Conservation (phyloP, 768 basidiomycete species). For the Vishniacozyma victoriae region DNA sequence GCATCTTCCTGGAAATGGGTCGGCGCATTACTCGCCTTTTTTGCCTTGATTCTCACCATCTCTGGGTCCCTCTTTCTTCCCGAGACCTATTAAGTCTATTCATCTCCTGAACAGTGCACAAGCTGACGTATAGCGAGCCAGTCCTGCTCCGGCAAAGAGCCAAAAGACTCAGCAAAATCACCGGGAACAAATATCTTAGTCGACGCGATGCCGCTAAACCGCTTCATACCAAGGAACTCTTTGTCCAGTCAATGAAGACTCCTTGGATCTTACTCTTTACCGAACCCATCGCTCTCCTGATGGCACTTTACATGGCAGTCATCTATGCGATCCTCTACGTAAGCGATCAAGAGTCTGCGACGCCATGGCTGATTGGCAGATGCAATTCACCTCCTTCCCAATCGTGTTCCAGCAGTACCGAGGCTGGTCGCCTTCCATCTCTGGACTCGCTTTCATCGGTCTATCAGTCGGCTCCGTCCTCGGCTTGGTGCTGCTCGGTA, state of each 20-base stretch:
- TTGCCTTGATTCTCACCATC: constrained; percentile 26
- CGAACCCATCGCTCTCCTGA: constrained; percentile 41
- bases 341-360: not conserved
- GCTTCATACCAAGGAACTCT: constrained; percentile 22
- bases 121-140: too few species aligned
- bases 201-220: constrained; percentile 25
- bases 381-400: too few species aligned
- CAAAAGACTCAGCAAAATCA: constrained; percentile 18
- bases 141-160: constrained; percentile 40
- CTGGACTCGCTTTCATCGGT: not conserved
- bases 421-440: not conserved
- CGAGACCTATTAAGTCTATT: too few species aligned
- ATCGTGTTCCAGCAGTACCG: not conserved
- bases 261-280: constrained; percentile 43
- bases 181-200: constrained; percentile 35
- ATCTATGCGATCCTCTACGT: not conserved
- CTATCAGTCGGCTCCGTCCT: not conserved
- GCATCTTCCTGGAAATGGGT: constrained; percentile 41
- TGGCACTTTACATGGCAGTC: constrained; percentile 31
- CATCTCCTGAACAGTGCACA: too few species aligned
- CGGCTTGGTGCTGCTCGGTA: not conserved
- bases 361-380: too few species aligned
- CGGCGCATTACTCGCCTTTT: constrained; percentile 32
- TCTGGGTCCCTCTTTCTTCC: constrained; percentile 30
- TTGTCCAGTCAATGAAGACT: constrained; percentile 28